A percentile compares a stretch with the other conserved stretches of the same genome.
phyloP scores from a whole-genome alignment of 2,329 filamentous ascomycete species.

The Epichloe baconii region DNA sequence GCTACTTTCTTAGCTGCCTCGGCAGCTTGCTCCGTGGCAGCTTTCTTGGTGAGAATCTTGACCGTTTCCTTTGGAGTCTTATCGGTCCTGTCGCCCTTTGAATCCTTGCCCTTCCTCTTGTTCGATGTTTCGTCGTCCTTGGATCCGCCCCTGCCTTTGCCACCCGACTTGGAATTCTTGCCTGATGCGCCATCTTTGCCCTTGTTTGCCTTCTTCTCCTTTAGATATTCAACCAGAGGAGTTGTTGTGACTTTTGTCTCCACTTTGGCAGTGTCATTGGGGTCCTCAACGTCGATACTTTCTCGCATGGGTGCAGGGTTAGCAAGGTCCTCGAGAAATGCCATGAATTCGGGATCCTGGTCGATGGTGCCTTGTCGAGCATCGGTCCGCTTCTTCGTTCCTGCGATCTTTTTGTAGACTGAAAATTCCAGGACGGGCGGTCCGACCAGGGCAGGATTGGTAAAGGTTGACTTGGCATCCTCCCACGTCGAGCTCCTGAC shows the following conservation, averaged over 20 bases:
- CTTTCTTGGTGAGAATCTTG: constrained; percentile 50
- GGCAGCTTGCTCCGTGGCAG: constrained; percentile 33
- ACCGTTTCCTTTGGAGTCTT: constrained; percentile 44
- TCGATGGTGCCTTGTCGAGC: constrained; percentile 88
- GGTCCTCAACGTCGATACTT: constrained; percentile 27
- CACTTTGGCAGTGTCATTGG: constrained; percentile 30
- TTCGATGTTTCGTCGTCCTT: constrained; percentile 38
- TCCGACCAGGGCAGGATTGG: constrained; percentile 59
- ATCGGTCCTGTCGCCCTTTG: constrained; percentile 43
- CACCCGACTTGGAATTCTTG: constrained; percentile 35
- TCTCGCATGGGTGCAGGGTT: constrained; percentile 44
- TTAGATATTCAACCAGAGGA: constrained; percentile 77
- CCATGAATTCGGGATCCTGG: constrained; percentile 90
- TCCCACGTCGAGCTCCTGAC: constrained; percentile 61
- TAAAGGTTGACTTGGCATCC: constrained; percentile 67
- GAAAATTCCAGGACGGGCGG: constrained; percentile 73
- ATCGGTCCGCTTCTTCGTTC: constrained; percentile 62
- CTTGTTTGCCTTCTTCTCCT: constrained; percentile 79
- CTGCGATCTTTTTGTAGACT: constrained; percentile 71
- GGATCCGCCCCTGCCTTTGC: constrained; percentile 31
- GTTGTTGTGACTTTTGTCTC: constrained; percentile 62
- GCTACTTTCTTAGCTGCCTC: constrained; percentile 32
- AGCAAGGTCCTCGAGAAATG: constrained; percentile 77
- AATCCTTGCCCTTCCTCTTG: constrained; percentile 53
- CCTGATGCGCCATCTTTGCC: constrained; percentile 36